These are phyloP conservation scores for Beauveria scarabaeidicola DNA, from an alignment of 2,329 filamentous ascomycete genomes.

Conservation along the genomic window DNA sequence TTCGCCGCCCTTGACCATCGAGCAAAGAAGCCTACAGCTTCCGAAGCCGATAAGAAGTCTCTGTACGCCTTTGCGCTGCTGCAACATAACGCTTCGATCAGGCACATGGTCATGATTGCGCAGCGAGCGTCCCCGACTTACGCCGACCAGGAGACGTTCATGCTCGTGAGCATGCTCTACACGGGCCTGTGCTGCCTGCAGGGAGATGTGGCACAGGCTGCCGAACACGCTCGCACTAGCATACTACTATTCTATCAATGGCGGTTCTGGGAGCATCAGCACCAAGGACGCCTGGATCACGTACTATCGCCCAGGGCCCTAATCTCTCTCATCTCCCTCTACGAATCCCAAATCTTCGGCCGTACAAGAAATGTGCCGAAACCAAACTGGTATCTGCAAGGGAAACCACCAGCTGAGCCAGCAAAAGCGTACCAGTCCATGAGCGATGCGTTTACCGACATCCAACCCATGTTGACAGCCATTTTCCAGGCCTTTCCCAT, in stretches of 20 bases:
- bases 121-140: background rate
- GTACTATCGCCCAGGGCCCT: background rate
- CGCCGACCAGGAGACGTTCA: constrained; percentile 7
- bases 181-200: constrained; percentile 4
- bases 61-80: constrained; percentile 1
- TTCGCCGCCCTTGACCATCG: constrained; percentile 2
- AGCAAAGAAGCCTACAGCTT: background rate
- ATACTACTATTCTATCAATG: constrained; percentile 4
- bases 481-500: constrained; percentile 4
- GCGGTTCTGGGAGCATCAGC: constrained; percentile 4
- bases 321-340: background rate
- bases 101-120: constrained; percentile 4
- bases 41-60: background rate
- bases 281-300: background rate
- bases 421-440: background rate
- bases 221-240: background rate
- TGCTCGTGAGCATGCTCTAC: constrained; percentile 7
- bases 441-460: background rate
- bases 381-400: constrained; percentile 5
- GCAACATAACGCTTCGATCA: constrained; percentile 5
- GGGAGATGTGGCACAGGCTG: background rate
- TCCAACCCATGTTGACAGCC: constrained; percentile 2
- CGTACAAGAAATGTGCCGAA: background rate
- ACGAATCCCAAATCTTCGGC: constrained; percentile 5
- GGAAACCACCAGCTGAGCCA: background rate